Percentiles rank a stretch among this genome's conserved stretches.
These are phyloP conservation scores for Nematodospora anomalae DNA, from an alignment of 1,139 yeast species.

Conservation along the genomic window DNA sequence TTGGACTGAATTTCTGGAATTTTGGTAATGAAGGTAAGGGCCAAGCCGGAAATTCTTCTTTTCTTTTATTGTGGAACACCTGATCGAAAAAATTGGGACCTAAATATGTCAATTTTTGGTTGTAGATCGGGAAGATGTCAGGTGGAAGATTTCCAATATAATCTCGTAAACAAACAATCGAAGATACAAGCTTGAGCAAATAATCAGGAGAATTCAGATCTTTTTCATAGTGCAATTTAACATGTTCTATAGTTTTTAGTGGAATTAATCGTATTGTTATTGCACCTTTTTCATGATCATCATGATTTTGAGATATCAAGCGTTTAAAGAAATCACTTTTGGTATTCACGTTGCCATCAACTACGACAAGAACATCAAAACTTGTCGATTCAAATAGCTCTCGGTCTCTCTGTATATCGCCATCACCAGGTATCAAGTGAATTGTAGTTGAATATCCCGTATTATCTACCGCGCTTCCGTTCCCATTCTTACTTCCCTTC, in stretches of 20 bases:
- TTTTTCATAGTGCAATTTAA: slow-evolving; percentile 38
- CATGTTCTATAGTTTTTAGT: slow-evolving; percentile 81
- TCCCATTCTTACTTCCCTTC: slow-evolving; percentile 21
- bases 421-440: slow-evolving; percentile 49
- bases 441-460: slow-evolving; percentile 24
- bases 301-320: slow-evolving; percentile 35
- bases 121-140: slow-evolving; percentile 72
- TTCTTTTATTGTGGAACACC: slow-evolving; percentile 28
- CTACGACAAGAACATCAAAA: slow-evolving; percentile 64
- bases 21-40: slow-evolving; percentile 75
- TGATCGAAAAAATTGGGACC: slow-evolving; percentile 55
- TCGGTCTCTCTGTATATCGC: slow-evolving; percentile 30
- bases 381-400: slow-evolving; percentile 26
- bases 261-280: slow-evolving; percentile 73
- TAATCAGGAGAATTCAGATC: slow-evolving; percentile 39
- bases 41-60: slow-evolving; percentile 50
- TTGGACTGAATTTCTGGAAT: slow-evolving; percentile 60
- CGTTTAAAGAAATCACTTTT: slow-evolving; percentile 26
- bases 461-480: slow-evolving; percentile 9
- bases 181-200: slow-evolving; percentile 71
- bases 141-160: slow-evolving; percentile 84
- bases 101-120: slow-evolving; percentile 64
- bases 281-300: slow-evolving; percentile 27
- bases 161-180: slow-evolving; percentile 79
- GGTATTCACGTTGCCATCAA: slow-evolving; percentile 69